Conservation (phyloP, 1,139 yeast genomes). For the Kluyveromyces sp. region DNA sequence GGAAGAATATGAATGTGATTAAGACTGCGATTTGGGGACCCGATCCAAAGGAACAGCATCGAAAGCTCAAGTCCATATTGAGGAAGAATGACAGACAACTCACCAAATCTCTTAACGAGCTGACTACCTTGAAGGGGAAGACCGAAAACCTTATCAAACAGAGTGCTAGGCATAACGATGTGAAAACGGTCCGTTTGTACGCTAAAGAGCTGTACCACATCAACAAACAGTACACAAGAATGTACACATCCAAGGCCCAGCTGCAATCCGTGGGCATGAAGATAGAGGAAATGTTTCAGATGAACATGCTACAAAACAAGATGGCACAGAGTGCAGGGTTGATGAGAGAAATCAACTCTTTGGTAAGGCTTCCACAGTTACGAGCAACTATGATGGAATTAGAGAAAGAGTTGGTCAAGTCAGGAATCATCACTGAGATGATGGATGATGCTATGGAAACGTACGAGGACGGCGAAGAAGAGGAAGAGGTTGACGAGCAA, state of each 20-base stretch:
- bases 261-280: conserved; percentile 82
- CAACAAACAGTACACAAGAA: conserved; percentile 64
- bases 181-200: conserved; percentile 65
- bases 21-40: conserved; percentile 92
- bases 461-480: conserved; percentile 60
- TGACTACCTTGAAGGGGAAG: conserved; percentile 56
- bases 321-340: conserved; percentile 72
- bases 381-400: conserved; percentile 80
- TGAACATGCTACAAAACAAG: conserved; percentile 75
- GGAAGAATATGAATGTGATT: conserved; percentile 56
- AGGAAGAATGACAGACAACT: conserved; percentile 81
- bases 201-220: conserved; percentile 78
- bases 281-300: conserved; percentile 84
- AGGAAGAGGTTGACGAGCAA: conserved; percentile 67
- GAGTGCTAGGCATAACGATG: conserved; percentile 73
- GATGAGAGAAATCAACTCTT: conserved; percentile 81
- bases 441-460: conserved; percentile 81
- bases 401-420: conserved; percentile 79
- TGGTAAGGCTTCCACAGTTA: conserved; percentile 74
- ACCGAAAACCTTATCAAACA: conserved; percentile 69
- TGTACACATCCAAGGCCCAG: conserved; percentile 77
- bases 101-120: conserved; percentile 66
- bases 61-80: conserved; percentile 72
- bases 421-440: conserved; percentile 95
- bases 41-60: conserved; percentile 89